Evolutionary conservation across 140 eudicot genomes (phyloP), one percentile per base, ranked within the genome.

Genomic region (Cichorium intybus): DNA sequence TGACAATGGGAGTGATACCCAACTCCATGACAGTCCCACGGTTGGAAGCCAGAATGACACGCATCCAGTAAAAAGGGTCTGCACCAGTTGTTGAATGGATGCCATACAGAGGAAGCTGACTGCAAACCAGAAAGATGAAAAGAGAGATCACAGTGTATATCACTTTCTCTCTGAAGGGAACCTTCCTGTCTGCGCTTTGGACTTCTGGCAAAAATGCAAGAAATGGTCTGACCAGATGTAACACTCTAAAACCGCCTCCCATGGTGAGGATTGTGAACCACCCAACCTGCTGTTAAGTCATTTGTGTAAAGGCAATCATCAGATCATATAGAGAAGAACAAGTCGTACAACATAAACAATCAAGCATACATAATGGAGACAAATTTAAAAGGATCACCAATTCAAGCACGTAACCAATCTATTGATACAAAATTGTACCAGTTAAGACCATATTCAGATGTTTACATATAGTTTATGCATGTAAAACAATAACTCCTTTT

Each of bases 1-100:
- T 86, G 69, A 82, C 95, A 43, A 86, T 82, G 51, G 95, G 95
- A 22, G 89, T 82, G 64, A 86, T 82, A n/a, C 95, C 95, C 35
- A 86, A 82, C 77, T 86, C 95, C 95, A 86, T 86, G 39, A 86
- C 95, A 17, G 95, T 86, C n/a, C 95, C 95, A 43, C 95, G 83
- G 65, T 78, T 86, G 16, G 95, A 86, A 41, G 95, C 95, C 26
- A 86, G 87, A 62, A 86, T 86, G 28, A 78, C 95, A 62, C 95
- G 95, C 95, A 86, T 86, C 89, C 89, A 86, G 64, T 86, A 82
- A 69, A 86, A 82, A 7, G 95, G 95, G 56, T 86, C 95, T 5
- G 89, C 95, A 2, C 95, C 95, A 0, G 95, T 86, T 16, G 95
- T 86, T 3, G 89, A 79, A 70, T 82, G 95, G 58, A 86, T 86